phyloP scores from a whole-genome alignment of 2,329 filamentous ascomycete species.

The Pseudogymnoascus sp. region DNA sequence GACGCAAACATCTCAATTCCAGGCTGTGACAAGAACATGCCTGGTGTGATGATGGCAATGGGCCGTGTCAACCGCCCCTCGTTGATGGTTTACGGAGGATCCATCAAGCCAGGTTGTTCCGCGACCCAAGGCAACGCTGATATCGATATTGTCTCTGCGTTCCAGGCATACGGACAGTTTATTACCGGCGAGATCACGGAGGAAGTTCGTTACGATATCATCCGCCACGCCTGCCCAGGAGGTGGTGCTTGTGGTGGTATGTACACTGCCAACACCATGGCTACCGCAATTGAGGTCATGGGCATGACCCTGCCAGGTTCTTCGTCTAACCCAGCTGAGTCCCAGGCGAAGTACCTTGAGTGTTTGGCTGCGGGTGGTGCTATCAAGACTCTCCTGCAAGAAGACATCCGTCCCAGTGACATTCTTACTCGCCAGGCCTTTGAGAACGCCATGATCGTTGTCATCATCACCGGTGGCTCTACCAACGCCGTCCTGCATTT shows the following conservation, averaged over 20 bases:
- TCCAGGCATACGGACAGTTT: conserved; percentile 96
- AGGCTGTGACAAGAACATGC: conserved; percentile 99
- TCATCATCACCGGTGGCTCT: conserved; percentile 76
- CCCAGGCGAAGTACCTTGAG: conserved; percentile 63
- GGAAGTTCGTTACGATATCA: conserved; percentile 88
- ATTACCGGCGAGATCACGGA: conserved; percentile 87
- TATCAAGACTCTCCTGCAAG: conserved; percentile 66
- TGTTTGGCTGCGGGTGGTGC: conserved; percentile 66
- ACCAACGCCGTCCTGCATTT: conserved; percentile 82
- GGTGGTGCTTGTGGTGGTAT: conserved; percentile 81
- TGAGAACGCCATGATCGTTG: conserved; percentile 77
- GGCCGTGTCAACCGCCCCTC: conserved; percentile 88
- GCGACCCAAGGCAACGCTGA: conserved; percentile 63
- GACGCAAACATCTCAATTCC: conserved; percentile 95
- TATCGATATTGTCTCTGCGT: conserved; percentile 93
- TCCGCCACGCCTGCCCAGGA: conserved; percentile 82
- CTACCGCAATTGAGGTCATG: conserved; percentile 65
- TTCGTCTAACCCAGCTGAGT: conserved; percentile 72
- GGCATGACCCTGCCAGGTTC: conserved; percentile 78
- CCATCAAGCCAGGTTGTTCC: conserved; percentile 86
- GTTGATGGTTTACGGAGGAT: conserved; percentile 96
- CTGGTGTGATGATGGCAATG: conserved; percentile 87
- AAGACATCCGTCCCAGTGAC: conserved; percentile 71
- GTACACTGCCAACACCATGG: conserved; percentile 74
- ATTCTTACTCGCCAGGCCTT: conserved; percentile 76